Evolutionary conservation across 495 filamentous ascomycete species (phyloP).

Genomic region (Lichina pygmaea): DNA sequence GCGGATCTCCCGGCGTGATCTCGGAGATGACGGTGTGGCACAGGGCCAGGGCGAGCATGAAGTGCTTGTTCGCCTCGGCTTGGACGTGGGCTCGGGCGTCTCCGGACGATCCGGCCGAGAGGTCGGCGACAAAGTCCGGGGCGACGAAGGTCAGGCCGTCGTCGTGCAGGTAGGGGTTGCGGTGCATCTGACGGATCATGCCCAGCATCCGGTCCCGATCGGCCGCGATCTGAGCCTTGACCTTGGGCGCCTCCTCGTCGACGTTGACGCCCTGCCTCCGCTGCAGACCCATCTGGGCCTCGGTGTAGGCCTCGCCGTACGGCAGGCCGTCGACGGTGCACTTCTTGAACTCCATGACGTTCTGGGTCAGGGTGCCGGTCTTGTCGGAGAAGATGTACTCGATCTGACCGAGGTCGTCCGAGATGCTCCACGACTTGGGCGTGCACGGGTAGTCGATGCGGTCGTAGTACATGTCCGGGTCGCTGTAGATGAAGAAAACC

Average conservation of each 20-base stretch:
- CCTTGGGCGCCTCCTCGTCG: constrained; percentile 47
- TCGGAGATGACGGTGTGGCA: constrained; percentile 95
- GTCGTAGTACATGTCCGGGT: constrained; percentile 89
- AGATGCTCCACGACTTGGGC: constrained; percentile 98
- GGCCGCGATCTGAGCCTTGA: constrained; percentile 50
- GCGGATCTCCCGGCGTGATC: constrained; percentile 60
- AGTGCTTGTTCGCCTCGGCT: constrained; percentile 47
- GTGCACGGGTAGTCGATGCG: constrained; percentile 80
- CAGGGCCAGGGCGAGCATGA: constrained; percentile 85
- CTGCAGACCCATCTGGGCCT: constrained; percentile 87
- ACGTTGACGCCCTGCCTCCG: constrained; percentile 68
- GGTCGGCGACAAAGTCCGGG: constrained; percentile 60
- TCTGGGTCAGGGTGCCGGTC: constrained; percentile 92
- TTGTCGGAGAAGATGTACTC: constrained; percentile 99
- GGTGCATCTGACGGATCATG: constrained; percentile 44
- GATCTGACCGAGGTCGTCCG: constrained; percentile 92
- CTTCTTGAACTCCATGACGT: constrained; percentile 99
- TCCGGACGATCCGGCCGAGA: constrained; percentile 43
- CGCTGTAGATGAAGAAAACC: constrained; percentile 94
- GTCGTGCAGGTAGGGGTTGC: constrained; percentile 78
- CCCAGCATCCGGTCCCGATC: constrained; percentile 47
- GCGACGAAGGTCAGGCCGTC: constrained; percentile 82
- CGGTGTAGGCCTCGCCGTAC: constrained; percentile 94
- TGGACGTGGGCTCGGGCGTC: constrained; percentile 23
- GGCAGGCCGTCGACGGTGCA: constrained; percentile 77